phyloP scores from a whole-genome alignment of 176 grass and related monocot species.

The Neostapfia colusana region DNA sequence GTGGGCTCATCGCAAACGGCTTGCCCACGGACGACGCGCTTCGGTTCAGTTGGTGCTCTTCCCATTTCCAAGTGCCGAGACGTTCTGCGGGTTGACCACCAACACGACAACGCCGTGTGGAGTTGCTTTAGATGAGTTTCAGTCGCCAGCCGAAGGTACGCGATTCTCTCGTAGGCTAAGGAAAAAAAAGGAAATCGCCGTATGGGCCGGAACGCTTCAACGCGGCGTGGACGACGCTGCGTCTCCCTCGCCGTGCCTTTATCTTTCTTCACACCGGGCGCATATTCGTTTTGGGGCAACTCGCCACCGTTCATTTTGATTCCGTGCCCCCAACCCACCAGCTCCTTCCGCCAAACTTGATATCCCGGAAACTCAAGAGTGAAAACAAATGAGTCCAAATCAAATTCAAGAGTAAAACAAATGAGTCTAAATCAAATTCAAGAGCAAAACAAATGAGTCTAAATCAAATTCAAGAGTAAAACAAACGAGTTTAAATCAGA shows the following conservation, averaged over 20 bases:
- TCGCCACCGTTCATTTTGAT: not conserved
- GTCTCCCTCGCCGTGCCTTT: not conserved
- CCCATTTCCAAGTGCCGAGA: not conserved
- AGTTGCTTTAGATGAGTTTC: not conserved
- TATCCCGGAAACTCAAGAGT: no score
- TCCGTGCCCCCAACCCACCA: not conserved
- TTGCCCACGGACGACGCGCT: not conserved
- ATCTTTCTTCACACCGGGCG: not conserved
- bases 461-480: no score
- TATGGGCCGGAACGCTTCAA: not conserved
- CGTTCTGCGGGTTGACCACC: not conserved
- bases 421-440: no score
- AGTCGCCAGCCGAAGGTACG: not conserved
- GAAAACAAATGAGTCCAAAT: no score
- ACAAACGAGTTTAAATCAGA: no score
- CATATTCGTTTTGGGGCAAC: not conserved
- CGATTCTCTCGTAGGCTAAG: slow-evolving; percentile 21
- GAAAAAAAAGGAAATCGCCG: not conserved
- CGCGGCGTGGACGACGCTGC: slow-evolving; percentile 42
- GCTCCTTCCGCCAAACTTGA: no score
- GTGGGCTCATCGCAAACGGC: no score
- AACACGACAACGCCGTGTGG: not conserved
- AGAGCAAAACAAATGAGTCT: no score
- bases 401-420: no score
- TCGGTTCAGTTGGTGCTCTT: not conserved